phyloP scores from a whole-genome alignment of 2,329 filamentous ascomycete genomes.

The Pseudogymnoascus sp. region DNA sequence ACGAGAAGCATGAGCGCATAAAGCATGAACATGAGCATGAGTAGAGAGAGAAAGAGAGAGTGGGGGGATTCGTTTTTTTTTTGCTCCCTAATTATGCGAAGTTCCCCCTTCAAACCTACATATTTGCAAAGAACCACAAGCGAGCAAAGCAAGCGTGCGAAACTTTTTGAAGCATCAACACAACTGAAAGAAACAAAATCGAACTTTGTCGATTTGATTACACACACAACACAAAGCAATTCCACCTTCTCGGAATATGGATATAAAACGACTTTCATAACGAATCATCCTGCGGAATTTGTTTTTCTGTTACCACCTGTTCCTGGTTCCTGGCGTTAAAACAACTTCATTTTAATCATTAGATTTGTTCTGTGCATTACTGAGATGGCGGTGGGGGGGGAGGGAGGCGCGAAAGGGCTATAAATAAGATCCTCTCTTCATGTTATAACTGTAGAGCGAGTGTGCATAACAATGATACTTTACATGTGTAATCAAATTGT shows the following conservation, averaged over 20 bases:
- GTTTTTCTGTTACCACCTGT: background rate
- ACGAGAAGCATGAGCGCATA: background rate
- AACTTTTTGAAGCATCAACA: conserved; percentile 2
- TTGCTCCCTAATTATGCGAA: conserved; percentile 9
- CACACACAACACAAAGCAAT: background rate
- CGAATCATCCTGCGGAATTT: background rate
- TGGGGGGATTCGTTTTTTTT: conserved; percentile 2
- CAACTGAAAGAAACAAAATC: background rate
- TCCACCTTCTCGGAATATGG: conserved; percentile 7
- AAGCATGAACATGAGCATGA: background rate
- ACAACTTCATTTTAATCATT: background rate
- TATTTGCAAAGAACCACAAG: background rate
- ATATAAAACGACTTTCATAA: conserved; percentile 10
- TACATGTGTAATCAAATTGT: background rate
- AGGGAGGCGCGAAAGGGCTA: background rate
- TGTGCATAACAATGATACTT: conserved; percentile 9
- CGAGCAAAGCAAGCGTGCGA: conserved; percentile 7
- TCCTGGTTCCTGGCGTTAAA: background rate
- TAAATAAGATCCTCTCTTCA: conserved; percentile 9
- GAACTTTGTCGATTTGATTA: background rate
- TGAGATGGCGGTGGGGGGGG: background rate
- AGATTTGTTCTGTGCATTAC: background rate
- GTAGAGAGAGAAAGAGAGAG: background rate
- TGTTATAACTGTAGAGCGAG: conserved; percentile 8
- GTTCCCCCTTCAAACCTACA: background rate